Conservation (phyloP, 352 stramenopile genomes). For the Pythium aristosporum region DNA sequence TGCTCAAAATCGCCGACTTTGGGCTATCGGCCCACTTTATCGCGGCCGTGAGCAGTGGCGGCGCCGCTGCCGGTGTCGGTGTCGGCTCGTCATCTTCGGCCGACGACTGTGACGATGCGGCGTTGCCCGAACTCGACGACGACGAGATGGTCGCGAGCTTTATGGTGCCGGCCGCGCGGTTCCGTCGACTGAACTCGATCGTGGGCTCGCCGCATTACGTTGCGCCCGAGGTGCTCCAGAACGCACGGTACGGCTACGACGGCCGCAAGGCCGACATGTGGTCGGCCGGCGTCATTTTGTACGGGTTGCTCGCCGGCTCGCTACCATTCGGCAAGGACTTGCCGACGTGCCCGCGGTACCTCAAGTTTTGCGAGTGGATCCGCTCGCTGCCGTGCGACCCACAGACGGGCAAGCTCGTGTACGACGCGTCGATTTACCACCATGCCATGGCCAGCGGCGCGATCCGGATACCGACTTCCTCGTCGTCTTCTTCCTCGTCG, state of each 20-base stretch:
- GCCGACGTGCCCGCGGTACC: constrained; percentile 90
- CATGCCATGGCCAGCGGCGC: constrained; percentile 10
- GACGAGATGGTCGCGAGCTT: constrained; percentile 24
- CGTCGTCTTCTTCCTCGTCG: constrained; percentile 11
- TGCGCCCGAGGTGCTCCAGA: constrained; percentile 94
- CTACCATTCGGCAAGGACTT: constrained; percentile 96
- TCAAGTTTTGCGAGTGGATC: constrained; percentile 94
- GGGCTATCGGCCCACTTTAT: constrained; percentile 92
- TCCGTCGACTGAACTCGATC: constrained; percentile 93
- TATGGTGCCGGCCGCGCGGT: constrained; percentile 38
- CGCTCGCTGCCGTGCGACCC: constrained; percentile 57
- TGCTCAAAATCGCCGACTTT: constrained; percentile 96
- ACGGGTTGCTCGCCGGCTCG: constrained; percentile 90
- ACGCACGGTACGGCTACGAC: constrained; percentile 88
- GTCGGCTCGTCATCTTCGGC: constrained; percentile 22
- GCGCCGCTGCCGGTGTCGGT: constrained; percentile 23
- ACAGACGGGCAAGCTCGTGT: constrained; percentile 67
- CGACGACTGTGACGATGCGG: constrained; percentile 13
- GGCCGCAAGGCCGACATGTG: constrained; percentile 93
- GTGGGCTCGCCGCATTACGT: constrained; percentile 97
- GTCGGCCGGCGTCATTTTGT: constrained; percentile 93
- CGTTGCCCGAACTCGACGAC: constrained; percentile 26
- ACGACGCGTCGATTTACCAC: constrained; percentile 53
- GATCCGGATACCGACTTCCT: constrained; percentile 24
- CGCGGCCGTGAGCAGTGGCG: constrained; percentile 65